Base-by-base conservation (phyloP, 2,329 filamentous ascomycete genomes). In the Neopestalotiopsis sp. region DNA sequence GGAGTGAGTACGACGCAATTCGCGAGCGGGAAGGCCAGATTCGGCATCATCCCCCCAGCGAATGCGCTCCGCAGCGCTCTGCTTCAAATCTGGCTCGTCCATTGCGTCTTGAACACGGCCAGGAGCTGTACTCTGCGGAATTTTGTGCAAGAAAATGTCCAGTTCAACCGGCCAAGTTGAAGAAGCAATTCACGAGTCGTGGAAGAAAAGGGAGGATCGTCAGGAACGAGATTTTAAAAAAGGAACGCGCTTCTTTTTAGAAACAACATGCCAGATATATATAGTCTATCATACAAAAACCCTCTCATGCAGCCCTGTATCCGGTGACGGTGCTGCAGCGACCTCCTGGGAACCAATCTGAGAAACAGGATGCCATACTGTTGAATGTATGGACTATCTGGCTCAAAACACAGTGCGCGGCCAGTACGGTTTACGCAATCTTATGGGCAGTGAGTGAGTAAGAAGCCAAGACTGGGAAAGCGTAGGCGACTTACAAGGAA, bases 21-120 rank as follows among this genome's bases (percentile, higher is more conserved):
- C 73, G 57, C 71, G 76, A 34, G 71, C 64, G 45, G 74, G 73
- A 32, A 71, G 73, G 4, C 71, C 75, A 30, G 77, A 75, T 70
- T 82, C 80, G 66, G 80, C 80, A 53, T 81, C 80, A 14, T 77
- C 71, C 5, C 1, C 34, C 80, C 81, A 82, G 68, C 76, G 80
- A 56, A 83, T 71, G 28, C 78, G 76, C 7, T 79, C 78, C 7
- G 70, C 62, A 17, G 59, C 69, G 10, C 66, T 68, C 40, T 70
- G 69, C 66, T 79, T 78, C 30, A 72, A 42, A 38, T 76, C 72
- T 10, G 68, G 67, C 7, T 76, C 75, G 64, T 78, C 75, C 75
- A 77, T 77, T 66, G 20, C 30, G 13, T 56, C 62, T 30, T 24
- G 24, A n/a, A 45, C 24, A 24, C 14, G 20, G 24, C 32, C 17